Conservation (phyloP, 352 stramenopile genomes). For the Globisporangium acanthophoron region DNA sequence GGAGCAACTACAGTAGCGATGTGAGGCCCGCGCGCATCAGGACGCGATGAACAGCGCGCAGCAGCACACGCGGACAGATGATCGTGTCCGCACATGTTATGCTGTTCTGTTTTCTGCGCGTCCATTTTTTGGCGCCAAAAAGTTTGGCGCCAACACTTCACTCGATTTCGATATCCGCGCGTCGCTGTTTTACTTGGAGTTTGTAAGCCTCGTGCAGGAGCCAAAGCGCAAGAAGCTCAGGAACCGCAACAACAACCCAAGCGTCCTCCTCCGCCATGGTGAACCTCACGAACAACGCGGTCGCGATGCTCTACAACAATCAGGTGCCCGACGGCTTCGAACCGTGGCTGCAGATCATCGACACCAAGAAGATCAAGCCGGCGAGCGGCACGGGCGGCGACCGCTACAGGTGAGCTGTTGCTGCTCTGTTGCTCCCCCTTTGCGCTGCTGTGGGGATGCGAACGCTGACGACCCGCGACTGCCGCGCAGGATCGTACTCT, state of each 20-base stretch:
- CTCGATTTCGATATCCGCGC: too few species aligned
- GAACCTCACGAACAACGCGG: conserved; percentile 78
- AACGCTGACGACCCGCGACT: neutral
- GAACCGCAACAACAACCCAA: neutral
- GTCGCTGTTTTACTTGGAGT: too few species aligned
- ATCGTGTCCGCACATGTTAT: too few species aligned
- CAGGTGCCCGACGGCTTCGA: conserved; percentile 80
- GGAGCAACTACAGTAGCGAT: too few species aligned
- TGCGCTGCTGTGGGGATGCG: neutral
- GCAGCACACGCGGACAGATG: too few species aligned
- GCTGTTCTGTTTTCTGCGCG: too few species aligned
- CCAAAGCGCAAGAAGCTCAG: too few species aligned
- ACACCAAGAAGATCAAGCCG: conserved; percentile 87
- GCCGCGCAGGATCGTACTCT: conserved; percentile 58
- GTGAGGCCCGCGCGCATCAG: too few species aligned
- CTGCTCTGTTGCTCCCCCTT: neutral
- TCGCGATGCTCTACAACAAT: conserved; percentile 85
- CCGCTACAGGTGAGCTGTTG: conserved; percentile 46
- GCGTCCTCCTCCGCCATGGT: conserved; percentile 41
- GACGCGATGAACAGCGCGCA: too few species aligned
- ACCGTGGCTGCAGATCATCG: conserved; percentile 84
- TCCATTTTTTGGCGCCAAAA: too few species aligned
- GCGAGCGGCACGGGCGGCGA: conserved; percentile 65
- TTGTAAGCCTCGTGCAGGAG: too few species aligned
- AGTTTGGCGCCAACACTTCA: too few species aligned